Percentiles rank a stretch among this genome's conserved stretches.
These are phyloP conservation scores for Xerocomellus amylosporus DNA, from an alignment of 768 basidiomycete species.

Conservation along the genomic window DNA sequence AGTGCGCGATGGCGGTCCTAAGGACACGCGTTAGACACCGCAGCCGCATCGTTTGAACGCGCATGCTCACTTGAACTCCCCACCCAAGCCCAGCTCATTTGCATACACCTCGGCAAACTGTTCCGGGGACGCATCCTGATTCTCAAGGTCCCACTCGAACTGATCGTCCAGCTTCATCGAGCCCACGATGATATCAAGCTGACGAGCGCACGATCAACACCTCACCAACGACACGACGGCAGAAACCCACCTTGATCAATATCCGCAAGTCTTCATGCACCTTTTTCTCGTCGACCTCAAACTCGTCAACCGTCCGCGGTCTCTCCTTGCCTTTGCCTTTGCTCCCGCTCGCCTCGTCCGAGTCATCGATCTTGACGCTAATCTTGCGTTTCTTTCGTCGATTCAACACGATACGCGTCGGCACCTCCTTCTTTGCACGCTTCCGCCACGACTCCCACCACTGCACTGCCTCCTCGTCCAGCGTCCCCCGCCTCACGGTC, in stretches of 20 bases:
- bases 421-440: conserved; percentile 36
- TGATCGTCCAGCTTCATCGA: conserved; percentile 92
- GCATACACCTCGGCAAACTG: conserved; percentile 87
- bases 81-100: conserved; percentile 81
- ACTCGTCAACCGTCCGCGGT: conserved; percentile 56
- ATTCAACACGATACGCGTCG: conserved; percentile 28
- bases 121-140: conserved; percentile 78
- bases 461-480: conserved; percentile 47
- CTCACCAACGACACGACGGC: neutral
- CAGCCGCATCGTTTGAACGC: neutral
- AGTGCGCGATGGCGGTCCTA: conserved; percentile 93
- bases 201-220: conserved; percentile 8
- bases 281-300: conserved; percentile 61
- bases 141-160: conserved; percentile 97
- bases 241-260: conserved; percentile 72
- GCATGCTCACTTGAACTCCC: conserved; percentile 81
- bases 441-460: conserved; percentile 80
- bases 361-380: conserved; percentile 27
- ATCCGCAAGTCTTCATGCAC: conserved; percentile 88
- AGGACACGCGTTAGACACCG: conserved; percentile 15
- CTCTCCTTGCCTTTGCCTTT: conserved; percentile 36
- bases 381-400: conserved; percentile 44
- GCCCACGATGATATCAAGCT: conserved; percentile 96
- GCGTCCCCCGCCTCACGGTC: conserved; percentile 35
- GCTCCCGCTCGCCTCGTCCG: conserved; percentile 25